Base-by-base conservation (phyloP, 208 protist genomes). In the Borovskyia barvae region DNA sequence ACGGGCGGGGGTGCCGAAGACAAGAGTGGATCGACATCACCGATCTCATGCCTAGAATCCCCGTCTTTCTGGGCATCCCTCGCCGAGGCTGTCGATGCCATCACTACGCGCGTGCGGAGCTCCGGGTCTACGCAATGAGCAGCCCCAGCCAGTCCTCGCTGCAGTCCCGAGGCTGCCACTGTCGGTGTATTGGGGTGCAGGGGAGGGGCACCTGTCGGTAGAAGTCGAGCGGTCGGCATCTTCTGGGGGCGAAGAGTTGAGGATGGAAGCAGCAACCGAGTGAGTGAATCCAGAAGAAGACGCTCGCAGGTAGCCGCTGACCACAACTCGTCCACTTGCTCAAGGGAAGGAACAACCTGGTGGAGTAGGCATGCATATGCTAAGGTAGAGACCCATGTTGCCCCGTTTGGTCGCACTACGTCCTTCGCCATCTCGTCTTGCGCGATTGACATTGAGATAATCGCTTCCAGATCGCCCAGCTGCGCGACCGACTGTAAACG, bases 61-160 rank as follows among this genome's bases (percentile, higher is more conserved):
- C 26, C 39, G 14, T 17, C 17, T 40, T 25, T 5, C 25, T 20
- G 26, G 39, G 9, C 19, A 9, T 9, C 48, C 45, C 25, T 22
- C 24, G 30, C 33, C 45, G 5, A 71, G n/a, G n/a, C n/a, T n/a
- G n/a, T n/a, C n/a, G n/a, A n/a, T n/a, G n/a, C n/a, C n/a, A n/a
- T 50, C 30, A 71, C 39, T 15, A 71, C 57, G 30, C 64, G 64
- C 11, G 64, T 64, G 17, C 57, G 64, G 49, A 71, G 49, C 64
- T 63, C 64, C 32, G 64, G 55, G 24, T 54, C 55, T 0, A 64
- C 64, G 19, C 28, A 41, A 33, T 30, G 53, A 14, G 64, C 64
- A 1, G 49, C 47, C 20, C 33, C 36, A 33, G 55, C 64, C n/a
- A 71, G 33, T 19, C 64, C 64, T 28, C 64, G 64, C 40, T 24